Evolutionary conservation across 2,329 filamentous ascomycete species (phyloP), one percentile per base, ranked within the genome.

Genomic region (Fulvia fulva): DNA sequence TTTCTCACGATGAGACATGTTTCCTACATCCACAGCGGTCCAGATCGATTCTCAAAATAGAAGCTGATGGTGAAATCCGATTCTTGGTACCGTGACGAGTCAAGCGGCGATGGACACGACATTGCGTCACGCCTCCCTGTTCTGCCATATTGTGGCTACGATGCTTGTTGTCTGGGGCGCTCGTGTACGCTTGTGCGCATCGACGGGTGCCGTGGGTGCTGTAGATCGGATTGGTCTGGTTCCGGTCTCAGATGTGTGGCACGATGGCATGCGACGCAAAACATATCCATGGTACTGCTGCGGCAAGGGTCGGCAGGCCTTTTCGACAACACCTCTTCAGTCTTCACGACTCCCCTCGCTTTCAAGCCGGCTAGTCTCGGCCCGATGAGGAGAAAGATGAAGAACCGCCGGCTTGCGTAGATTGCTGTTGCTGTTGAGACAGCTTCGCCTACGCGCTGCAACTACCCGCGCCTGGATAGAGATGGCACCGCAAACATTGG

Each of bases 381-480:
- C 16, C 37, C 14, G n/a, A n/a, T 16, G 37, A n/a, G 14, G 37
- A 41, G 14, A 19, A 41, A n/a, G 14, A n/a, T n/a, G 37, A 41
- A 41, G 14, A 41, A 19, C 19, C 3, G 14, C 37, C 37, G 8
- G 28, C 28, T 32, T n/a, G n/a, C n/a, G n/a, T n/a, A n/a, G n/a
- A n/a, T 32, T 32, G 8, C n/a, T 19, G 14, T n/a, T 41, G 14
- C 14, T 14, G 37, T 41, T 41, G 37, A 41, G 37, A 41, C 37
- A 41, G 14, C 37, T 41, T 41, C 37, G 37, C 37, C 37, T 41
- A 19, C 37, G 37, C 37, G 49, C 49, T 51, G 49, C 49, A 34
- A 51, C 28, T 34, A 51, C 49, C 49, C 49, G 49, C 49, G 49
- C 28, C 28, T 51, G 26, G 28, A 51, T 22, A 51, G 16, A 51